phyloP scores from a whole-genome alignment of 371 early-diverging fungal species.

The Zopfochytrium polystomum region DNA sequence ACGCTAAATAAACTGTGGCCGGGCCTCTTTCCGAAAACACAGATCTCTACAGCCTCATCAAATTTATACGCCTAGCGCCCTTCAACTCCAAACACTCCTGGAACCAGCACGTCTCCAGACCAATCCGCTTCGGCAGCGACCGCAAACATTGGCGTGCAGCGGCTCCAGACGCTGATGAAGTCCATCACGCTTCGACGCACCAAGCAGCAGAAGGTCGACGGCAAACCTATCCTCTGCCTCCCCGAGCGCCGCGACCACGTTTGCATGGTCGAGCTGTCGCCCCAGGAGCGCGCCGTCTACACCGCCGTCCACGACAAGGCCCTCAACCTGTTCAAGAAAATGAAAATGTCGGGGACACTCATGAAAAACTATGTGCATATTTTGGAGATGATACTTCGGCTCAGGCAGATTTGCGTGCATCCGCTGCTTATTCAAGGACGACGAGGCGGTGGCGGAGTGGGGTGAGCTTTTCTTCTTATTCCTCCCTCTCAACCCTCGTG shows the following conservation, averaged over 20 bases:
- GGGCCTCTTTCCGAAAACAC: no score
- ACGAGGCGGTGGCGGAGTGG: no score
- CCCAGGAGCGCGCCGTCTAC: constrained; percentile 56
- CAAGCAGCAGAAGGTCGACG: constrained; percentile 57
- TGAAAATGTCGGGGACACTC: constrained; percentile 46
- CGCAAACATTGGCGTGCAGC: constrained; percentile 44
- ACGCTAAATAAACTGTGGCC: no score
- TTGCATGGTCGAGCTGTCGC: constrained; percentile 45
- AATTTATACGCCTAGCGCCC: constrained; percentile 66
- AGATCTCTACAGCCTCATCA: constrained; percentile 72
- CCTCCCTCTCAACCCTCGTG: no score
- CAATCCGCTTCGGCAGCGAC: constrained; percentile 42
- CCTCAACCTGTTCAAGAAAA: constrained; percentile 39
- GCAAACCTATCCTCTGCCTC: constrained; percentile 56
- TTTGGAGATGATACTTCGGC: constrained; percentile 53
- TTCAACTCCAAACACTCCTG: constrained; percentile 52
- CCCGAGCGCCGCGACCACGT: constrained; percentile 49
- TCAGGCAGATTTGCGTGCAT: constrained; percentile 59
- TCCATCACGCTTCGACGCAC: constrained; percentile 62
- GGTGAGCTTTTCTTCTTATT: no score
- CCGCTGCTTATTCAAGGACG: constrained; percentile 32
- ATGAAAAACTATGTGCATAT: constrained; percentile 61
- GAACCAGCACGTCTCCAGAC: constrained; percentile 53
- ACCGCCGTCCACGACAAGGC: constrained; percentile 41
- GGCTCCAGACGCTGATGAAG: constrained; percentile 66